Conservation (phyloP, 2,329 filamentous ascomycete species). For the Hyphodiscus sp. region DNA sequence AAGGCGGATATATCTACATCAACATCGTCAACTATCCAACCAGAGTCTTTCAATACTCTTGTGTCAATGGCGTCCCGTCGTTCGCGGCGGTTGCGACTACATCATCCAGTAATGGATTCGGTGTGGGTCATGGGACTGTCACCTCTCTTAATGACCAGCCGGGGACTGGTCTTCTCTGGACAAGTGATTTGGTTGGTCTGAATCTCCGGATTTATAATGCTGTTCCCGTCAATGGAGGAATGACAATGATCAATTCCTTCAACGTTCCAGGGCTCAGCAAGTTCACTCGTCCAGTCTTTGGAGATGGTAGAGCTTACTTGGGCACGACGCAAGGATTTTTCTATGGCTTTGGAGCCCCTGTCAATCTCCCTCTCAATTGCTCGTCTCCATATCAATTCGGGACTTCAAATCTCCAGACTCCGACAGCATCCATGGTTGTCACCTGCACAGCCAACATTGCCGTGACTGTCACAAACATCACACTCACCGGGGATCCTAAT, state of each 20-base stretch:
- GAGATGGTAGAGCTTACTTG: slow-evolving; percentile 30
- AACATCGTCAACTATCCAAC: slow-evolving; percentile 31
- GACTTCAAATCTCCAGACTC: slow-evolving; percentile 24
- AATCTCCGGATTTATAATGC: slow-evolving; percentile 34
- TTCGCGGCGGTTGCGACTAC: slow-evolving; percentile 30
- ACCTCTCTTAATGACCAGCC: slow-evolving; percentile 30
- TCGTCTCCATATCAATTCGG: slow-evolving; percentile 32
- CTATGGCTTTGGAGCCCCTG: slow-evolving; percentile 30
- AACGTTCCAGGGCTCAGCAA: slow-evolving; percentile 32
- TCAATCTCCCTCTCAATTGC: slow-evolving; percentile 33
- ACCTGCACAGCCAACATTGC: slow-evolving; percentile 31
- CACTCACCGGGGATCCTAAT: slow-evolving; percentile 12
- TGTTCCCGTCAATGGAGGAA: slow-evolving; percentile 31
- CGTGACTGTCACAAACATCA: slow-evolving; percentile 24
- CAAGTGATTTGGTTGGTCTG: slow-evolving; percentile 30
- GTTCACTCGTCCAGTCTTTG: slow-evolving; percentile 34
- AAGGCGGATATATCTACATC: slow-evolving; percentile 38
- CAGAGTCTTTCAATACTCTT: too few species aligned
- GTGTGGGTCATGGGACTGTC: slow-evolving; percentile 31
- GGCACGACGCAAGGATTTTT: slow-evolving; percentile 23
- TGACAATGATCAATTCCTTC: slow-evolving; percentile 30
- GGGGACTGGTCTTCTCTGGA: slow-evolving; percentile 34
- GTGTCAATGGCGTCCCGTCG: slow-evolving; percentile 27
- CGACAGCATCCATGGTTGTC: slow-evolving; percentile 18
- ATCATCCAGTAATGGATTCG: slow-evolving; percentile 25